phyloP scores from a whole-genome alignment of 1,139 yeast genomes.

The Geotrichum carabidarum region DNA sequence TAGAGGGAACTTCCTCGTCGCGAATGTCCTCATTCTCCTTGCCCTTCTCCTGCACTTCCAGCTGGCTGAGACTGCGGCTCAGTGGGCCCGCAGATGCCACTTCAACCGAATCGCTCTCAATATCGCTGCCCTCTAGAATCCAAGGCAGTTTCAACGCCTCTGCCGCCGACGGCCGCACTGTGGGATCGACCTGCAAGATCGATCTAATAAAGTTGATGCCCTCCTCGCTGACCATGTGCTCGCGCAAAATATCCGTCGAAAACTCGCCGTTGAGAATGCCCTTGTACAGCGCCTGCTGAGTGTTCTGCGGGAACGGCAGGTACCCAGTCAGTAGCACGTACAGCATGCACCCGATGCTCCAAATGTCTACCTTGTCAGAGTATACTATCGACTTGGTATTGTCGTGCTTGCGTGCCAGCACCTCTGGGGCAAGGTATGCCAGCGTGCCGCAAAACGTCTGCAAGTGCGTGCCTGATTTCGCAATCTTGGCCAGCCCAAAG shows the following conservation, averaged over 20 bases:
- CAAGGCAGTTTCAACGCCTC: conserved; percentile 71
- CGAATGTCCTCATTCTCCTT: neutral
- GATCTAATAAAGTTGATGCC: conserved; percentile 64
- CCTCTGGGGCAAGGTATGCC: conserved; percentile 93
- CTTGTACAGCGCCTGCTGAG: conserved; percentile 77
- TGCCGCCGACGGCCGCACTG: conserved; percentile 60
- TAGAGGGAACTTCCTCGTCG: conserved; percentile 1
- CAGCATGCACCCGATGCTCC: conserved; percentile 91
- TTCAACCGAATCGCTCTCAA: neutral
- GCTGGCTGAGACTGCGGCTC: conserved; percentile 5
- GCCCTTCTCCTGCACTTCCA: neutral
- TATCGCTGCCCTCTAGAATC: conserved; percentile 40
- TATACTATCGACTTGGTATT: conserved; percentile 38
- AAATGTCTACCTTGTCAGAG: conserved; percentile 85
- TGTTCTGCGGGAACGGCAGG: conserved; percentile 86
- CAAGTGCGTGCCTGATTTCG: conserved; percentile 71
- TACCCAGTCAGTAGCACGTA: conserved; percentile 89
- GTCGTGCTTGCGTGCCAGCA: conserved; percentile 45
- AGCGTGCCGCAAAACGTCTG: conserved; percentile 88
- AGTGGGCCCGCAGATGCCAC: neutral
- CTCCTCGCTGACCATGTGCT: conserved; percentile 57
- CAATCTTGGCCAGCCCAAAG: conserved; percentile 82
- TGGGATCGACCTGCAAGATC: conserved; percentile 71
- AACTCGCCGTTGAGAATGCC: conserved; percentile 74
- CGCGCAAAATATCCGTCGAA: conserved; percentile 71